phyloP scores from a whole-genome alignment of 805 yeast species.

The Starmerella etchellsii region DNA sequence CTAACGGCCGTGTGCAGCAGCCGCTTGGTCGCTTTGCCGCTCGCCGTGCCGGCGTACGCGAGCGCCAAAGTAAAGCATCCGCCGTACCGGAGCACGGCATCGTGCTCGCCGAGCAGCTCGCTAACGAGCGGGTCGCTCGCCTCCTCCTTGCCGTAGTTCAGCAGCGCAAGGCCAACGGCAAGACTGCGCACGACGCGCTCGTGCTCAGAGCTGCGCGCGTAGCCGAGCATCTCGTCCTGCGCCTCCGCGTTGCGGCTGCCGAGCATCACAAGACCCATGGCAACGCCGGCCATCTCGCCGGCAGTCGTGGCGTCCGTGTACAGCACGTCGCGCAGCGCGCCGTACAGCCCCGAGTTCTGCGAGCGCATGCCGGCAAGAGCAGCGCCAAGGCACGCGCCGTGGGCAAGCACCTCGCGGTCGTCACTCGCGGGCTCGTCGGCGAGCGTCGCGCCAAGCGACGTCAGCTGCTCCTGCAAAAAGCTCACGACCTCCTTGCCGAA shows the following conservation, averaged over 20 bases:
- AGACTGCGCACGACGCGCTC: slow-evolving; percentile 91
- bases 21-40: slow-evolving; percentile 72
- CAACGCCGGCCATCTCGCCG: slow-evolving; percentile 91
- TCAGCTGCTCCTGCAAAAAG: slow-evolving; percentile 59
- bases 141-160: slow-evolving; percentile 76
- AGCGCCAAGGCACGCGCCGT: slow-evolving; percentile 90
- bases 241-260: slow-evolving; percentile 72
- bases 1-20: slow-evolving; percentile 88
- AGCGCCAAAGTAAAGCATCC: slow-evolving; percentile 89
- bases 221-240: slow-evolving; percentile 66
- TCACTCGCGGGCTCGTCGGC: slow-evolving; percentile 31
- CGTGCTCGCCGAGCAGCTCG: slow-evolving; percentile 57
- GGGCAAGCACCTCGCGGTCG: slow-evolving; percentile 74
- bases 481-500: slow-evolving; percentile 76
- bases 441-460: slow-evolving; percentile 19
- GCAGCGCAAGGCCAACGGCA: slow-evolving; percentile 75
- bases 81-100: slow-evolving; percentile 81
- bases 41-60: slow-evolving; percentile 95
- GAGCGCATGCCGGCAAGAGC: slow-evolving; percentile 97
- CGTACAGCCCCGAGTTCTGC: slow-evolving; percentile 58
- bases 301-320: slow-evolving; percentile 86
- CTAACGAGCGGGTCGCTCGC: slow-evolving; percentile 59
- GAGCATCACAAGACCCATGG: slow-evolving; percentile 91
- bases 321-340: slow-evolving; percentile 67
- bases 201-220: slow-evolving; percentile 91